phyloP scores from a whole-genome alignment of 139 green algal genomes.

The Chlamydomonas incerta region DNA sequence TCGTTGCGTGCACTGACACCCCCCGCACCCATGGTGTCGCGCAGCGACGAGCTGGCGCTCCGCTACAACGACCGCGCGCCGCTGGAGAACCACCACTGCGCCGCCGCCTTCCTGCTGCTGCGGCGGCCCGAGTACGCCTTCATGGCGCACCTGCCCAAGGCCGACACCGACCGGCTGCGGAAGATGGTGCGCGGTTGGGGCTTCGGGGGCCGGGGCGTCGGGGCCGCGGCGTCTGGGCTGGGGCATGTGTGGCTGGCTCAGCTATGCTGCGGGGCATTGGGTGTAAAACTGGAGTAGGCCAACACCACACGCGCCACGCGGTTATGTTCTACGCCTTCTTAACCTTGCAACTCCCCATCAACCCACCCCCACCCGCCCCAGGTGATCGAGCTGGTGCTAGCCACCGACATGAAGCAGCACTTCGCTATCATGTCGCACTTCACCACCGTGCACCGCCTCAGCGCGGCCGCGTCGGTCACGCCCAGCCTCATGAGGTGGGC shows the following conservation, averaged over 20 bases:
- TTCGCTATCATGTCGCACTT: conserved; percentile 58
- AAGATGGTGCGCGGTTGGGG: conserved; percentile 34
- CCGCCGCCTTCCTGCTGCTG: conserved; percentile 50
- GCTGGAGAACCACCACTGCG: conserved; percentile 71
- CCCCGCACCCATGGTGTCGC: conserved; percentile 57
- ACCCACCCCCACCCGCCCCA: not conserved
- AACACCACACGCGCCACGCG: too few species aligned
- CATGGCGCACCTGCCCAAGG: conserved; percentile 42
- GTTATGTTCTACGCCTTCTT: too few species aligned
- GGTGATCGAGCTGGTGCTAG: conserved; percentile 41
- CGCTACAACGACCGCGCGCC: conserved; percentile 57
- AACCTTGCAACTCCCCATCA: too few species aligned
- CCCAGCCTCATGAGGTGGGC: not conserved
- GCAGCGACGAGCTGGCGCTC: conserved; percentile 43
- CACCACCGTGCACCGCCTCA: conserved; percentile 62
- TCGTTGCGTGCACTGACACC: too few species aligned
- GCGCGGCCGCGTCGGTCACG: not conserved
- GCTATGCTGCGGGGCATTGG: too few species aligned
- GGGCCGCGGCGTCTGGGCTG: too few species aligned
- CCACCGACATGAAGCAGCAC: conserved; percentile 58
- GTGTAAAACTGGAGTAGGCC: too few species aligned
- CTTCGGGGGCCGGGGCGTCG: too few species aligned
- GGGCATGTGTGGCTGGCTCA: too few species aligned
- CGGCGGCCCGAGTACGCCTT: conserved; percentile 50
- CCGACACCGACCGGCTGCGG: conserved; percentile 41